Evolutionary conservation across 495 filamentous ascomycete genomes (phyloP).

Genomic region (Venustampulla echinocandica): DNA sequence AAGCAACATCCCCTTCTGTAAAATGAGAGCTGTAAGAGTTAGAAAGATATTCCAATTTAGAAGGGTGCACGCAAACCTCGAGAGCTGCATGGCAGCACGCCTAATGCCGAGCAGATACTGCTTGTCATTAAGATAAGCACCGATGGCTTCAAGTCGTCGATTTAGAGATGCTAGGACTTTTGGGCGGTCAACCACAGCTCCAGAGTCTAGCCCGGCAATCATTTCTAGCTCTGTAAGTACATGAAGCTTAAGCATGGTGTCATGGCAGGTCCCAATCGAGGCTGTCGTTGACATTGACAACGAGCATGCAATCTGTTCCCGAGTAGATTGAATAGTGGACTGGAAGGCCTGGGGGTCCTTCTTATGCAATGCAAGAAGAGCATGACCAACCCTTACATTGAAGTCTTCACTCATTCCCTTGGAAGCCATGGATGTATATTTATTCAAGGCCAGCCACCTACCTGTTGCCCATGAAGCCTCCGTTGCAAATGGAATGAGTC

Average conservation of each 20-base stretch:
- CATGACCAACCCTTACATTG: constrained; percentile 68
- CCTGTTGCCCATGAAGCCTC: constrained; percentile 88
- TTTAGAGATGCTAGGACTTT: constrained; percentile 52
- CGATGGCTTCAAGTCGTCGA: constrained; percentile 72
- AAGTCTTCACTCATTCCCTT: constrained; percentile 59
- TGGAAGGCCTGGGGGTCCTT: constrained; percentile 46
- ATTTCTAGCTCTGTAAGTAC: constrained; percentile 79
- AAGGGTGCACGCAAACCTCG: constrained; percentile 21
- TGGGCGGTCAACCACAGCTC: constrained; percentile 25
- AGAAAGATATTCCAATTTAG: background rate
- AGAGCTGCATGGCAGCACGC: constrained; percentile 68
- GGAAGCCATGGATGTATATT: constrained; percentile 50
- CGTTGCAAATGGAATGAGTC: constrained; percentile 66
- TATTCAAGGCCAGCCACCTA: constrained; percentile 66
- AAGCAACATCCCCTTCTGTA: constrained; percentile 62
- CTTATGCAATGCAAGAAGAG: constrained; percentile 56
- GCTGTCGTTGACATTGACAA: constrained; percentile 65
- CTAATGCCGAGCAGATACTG: constrained; percentile 88
- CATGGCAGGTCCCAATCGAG: constrained; percentile 75
- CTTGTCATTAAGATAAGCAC: constrained; percentile 80
- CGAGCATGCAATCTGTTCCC: constrained; percentile 61
- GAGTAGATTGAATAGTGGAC: constrained; percentile 50
- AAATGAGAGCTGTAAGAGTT: constrained; percentile 32
- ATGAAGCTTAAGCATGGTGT: constrained; percentile 74
- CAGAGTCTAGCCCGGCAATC: constrained; percentile 44